Evolutionary conservation across 805 yeast genomes (phyloP), one percentile per base, ranked within the genome.

Genomic region (Cephaloascus albidus): DNA sequence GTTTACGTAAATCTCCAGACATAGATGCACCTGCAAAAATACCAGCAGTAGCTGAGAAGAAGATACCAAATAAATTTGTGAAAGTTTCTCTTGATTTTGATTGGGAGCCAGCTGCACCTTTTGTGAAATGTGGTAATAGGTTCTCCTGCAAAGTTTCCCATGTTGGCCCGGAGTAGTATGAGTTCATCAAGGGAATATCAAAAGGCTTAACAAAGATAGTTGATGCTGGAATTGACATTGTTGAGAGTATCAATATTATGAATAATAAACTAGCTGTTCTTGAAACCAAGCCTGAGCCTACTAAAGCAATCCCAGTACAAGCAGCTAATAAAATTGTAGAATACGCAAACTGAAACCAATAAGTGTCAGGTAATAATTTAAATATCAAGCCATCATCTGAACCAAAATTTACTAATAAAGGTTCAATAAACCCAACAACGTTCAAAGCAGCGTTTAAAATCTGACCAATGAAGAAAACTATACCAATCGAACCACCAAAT

Each of bases 41-140:
- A 42, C 99, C 99, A 4, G 97, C 96, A 0, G 98, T 90, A 1
- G 98, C 96, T 10, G 98, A 97, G 65, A 93, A 93, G 56, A 93
- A 87, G 35, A 93, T 85, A 3, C 97, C 97, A 72, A 93, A 93
- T 46, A 94, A 61, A 54, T 85, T 83, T 40, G 80, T 76, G 53
- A 90, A 87, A 1, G 81, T 86, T 55, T 90, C 97, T 3, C 63
- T 60, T 3, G 53, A 53, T 3, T 59, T 65, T 4, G 59, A 54
- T 14, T 71, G 76, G 3, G 95, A 85, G 1, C 97, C 98, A 3
- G 96, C 97, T 3, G 97, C 97, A 18, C 93, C 93, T 31, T 74
- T 68, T 0, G 97, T 88, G 56, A 87, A 87, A 38, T 74, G 70
- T 0, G 97, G 97, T 48, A 73, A 65, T 38, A 90, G 49, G 52